Conservation (phyloP, 2,329 filamentous ascomycete species). For the Apiospora kogelbergensis region DNA sequence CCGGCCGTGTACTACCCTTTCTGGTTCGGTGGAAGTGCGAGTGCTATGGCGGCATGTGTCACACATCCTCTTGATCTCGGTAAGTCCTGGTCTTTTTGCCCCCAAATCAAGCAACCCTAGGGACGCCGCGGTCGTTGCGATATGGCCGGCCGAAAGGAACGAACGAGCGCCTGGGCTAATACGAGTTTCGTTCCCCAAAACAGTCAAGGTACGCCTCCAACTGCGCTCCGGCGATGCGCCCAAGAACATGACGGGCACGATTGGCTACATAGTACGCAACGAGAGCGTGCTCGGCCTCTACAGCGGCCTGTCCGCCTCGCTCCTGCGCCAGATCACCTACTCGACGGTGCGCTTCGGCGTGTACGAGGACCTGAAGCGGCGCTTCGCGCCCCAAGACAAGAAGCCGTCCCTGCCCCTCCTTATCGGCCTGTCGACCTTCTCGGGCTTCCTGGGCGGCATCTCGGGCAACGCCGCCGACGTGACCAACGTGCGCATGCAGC, state of each 20-base stretch:
- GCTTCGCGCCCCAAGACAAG: slow-evolving; percentile 46
- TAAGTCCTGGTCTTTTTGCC: slow-evolving; percentile 38
- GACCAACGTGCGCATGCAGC: slow-evolving; percentile 97
- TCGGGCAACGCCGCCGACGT: slow-evolving; percentile 95
- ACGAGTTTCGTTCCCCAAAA: slow-evolving; percentile 8
- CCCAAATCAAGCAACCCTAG: slow-evolving; percentile 30
- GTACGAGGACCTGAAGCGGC: slow-evolving; percentile 88
- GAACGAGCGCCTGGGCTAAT: not conserved
- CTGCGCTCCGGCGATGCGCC: slow-evolving; percentile 75
- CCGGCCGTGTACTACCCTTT: slow-evolving; percentile 64
- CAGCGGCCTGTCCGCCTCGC: slow-evolving; percentile 85
- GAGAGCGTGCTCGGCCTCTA: slow-evolving; percentile 84
- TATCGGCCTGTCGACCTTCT: slow-evolving; percentile 76
- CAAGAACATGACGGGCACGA: slow-evolving; percentile 81
- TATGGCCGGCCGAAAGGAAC: not conserved
- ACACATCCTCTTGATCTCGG: slow-evolving; percentile 92
- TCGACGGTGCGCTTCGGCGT: slow-evolving; percentile 94
- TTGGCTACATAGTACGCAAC: slow-evolving; percentile 74
- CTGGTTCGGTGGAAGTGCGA: slow-evolving; percentile 96
- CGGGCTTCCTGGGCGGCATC: slow-evolving; percentile 85
- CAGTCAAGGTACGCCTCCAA: slow-evolving; percentile 78
- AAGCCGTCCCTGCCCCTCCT: slow-evolving; percentile 73
- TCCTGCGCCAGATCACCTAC: slow-evolving; percentile 93
- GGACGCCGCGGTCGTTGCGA: no score
- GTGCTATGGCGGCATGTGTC: slow-evolving; percentile 85